Conservation (phyloP, 148 eudicot species). For the Nyssa sinensis region DNA sequence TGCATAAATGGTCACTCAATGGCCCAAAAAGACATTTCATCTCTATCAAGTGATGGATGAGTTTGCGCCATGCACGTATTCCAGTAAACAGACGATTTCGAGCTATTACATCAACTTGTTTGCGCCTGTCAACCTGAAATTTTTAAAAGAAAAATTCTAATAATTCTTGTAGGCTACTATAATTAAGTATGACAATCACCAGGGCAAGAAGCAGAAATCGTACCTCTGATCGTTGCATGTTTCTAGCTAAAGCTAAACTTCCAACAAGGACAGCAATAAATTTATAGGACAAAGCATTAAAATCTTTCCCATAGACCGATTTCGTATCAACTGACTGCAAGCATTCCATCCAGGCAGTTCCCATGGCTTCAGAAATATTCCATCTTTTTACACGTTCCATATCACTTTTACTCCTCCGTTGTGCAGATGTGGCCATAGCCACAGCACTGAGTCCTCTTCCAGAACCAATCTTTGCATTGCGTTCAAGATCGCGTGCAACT, state of each 20-base stretch:
- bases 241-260: constrained; percentile 93
- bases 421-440: constrained; percentile 98
- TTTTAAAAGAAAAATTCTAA: background rate
- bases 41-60: constrained; percentile 80
- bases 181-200: background rate
- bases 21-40: constrained; percentile 90
- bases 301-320: constrained; percentile 92
- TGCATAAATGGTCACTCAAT: constrained; percentile 52
- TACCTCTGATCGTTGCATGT: constrained; percentile 98
- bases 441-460: constrained; percentile 99
- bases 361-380: constrained; percentile 97
- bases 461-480: constrained; percentile 94
- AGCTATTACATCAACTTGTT: constrained; percentile 69
- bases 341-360: constrained; percentile 97
- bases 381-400: constrained; percentile 88
- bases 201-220: constrained; percentile 11
- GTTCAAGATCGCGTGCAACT: constrained; percentile 98
- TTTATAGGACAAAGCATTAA: constrained; percentile 87
- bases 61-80: constrained; percentile 92
- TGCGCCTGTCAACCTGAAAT: constrained; percentile 80
- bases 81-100: constrained; percentile 69
- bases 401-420: constrained; percentile 80
- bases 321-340: constrained; percentile 87
- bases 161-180: background rate
- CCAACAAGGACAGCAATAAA: constrained; percentile 95